Base-by-base conservation (phyloP, 1,139 yeast species). In the Torulaspora pretoriensis region DNA sequence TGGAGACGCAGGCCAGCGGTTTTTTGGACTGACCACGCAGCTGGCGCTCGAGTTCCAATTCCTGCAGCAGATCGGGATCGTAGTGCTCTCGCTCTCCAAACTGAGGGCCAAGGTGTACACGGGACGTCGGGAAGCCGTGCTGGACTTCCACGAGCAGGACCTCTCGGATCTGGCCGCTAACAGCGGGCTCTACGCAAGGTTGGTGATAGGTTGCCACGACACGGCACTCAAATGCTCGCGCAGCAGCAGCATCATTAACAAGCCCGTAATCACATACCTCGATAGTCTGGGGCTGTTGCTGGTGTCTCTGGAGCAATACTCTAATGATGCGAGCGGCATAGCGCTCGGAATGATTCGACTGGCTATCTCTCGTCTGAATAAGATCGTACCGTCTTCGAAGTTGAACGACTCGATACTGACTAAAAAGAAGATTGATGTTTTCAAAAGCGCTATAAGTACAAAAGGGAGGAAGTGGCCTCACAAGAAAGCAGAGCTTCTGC, bases 321-420 rank as follows among this genome's bases (percentile, higher is more conserved):
- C 54, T 13, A 42, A 41, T 10, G 56, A 59, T 28, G 51, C 59
- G 24, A 43, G 51, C 12, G 64, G 64, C 3, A 37, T 44, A 8
- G 57, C 65, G 2, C 45, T 57, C 12, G 66, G 65, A 2, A 53
- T 62, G 61, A 40, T 62, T 19, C 52, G 57, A 8, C 46, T 46
- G 13, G 47, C 60, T 3, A 45, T 52, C 6, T 43, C 52, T 8
- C 35, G 43, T 7, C 47, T 56, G 14, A 41, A 48, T 16, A 36
- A 42, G 34, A 47, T 58, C 9, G 50, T 54, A 1, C 53, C 57
- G 1, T 40, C 49, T 14, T 36, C 47, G 1, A 45, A 45, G 35
- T 37, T 56, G 12, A 46, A 50, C n/a, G 40, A 51, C 14, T 43
- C 55, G 9, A 31, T 51, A 3, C 35, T 53, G 10, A 19, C 38